Evolutionary conservation across 1,284 basidiomycete genomes (phyloP), one percentile per base, ranked within the genome.

Genomic region (Ustilago crameri): DNA sequence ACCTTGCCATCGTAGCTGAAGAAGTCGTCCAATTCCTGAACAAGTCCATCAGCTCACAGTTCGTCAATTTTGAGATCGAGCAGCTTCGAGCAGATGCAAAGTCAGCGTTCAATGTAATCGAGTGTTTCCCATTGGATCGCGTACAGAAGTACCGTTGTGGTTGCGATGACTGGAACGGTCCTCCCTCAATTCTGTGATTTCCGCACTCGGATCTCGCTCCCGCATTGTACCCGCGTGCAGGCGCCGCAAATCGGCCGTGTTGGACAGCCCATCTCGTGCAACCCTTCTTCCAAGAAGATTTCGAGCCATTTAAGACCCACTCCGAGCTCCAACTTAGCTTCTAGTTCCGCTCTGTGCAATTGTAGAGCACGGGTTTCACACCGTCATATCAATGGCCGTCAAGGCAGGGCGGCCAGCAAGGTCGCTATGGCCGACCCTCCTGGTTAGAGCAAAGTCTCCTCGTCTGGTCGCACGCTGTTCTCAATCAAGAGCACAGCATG

Each of bases 341-440:
- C n/a, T n/a, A n/a, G n/a, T n/a, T n/a, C n/a, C n/a, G n/a, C n/a
- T n/a, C n/a, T n/a, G n/a, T n/a, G n/a, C n/a, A n/a, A n/a, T n/a
- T n/a, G n/a, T n/a, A n/a, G n/a, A n/a, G n/a, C n/a, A n/a, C n/a
- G n/a, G n/a, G n/a, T n/a, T n/a, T 9, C 17, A 9, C 3, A 5
- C 5, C 14, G 8, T 24, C 9, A 45, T 24, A 14, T 14, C n/a
- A 17, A 58, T 63, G 65, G 49, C 43, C 9, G 34, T 41, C 24
- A 58, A 51, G 54, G 23, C 51, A 30, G 22, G 45, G 17, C 46
- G 63, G 54, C 64, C 64, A 44, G 24, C 40, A 58, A 54, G 64
- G 64, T 67, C 54, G 53, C 60, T 54, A 26, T 67, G 64, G 64
- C 27, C 51, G 58, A 67, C 64, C 64, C 43, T 67, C 9, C 45